These are phyloP conservation scores for Scutellaria galericulata DNA, from an alignment of 257 asterid genomes.

Conservation along the genomic window DNA sequence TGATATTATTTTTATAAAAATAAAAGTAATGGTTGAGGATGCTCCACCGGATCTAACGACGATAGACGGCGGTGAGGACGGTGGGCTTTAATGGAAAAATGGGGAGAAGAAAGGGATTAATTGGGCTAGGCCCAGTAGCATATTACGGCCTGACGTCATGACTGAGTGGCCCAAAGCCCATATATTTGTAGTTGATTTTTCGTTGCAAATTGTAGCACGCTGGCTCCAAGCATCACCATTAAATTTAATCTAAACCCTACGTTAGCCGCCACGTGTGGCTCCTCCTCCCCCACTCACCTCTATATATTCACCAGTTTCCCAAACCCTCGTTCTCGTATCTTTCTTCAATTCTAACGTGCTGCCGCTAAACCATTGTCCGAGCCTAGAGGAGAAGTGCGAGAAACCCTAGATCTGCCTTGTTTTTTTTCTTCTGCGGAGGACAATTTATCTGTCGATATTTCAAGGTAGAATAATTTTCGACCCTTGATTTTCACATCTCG, in stretches of 20 bases:
- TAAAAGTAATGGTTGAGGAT: too few relatives aligned
- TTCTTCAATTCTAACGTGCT: slow-evolving; percentile 9
- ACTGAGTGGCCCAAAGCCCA: slow-evolving; percentile 26
- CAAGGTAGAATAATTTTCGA: slow-evolving; percentile 43
- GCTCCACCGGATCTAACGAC: too few relatives aligned
- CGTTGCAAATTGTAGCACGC: slow-evolving; percentile 38
- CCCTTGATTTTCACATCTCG: not conserved
- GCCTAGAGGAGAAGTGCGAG: slow-evolving; percentile 17
- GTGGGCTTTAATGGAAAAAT: not conserved
- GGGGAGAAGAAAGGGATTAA: not conserved
- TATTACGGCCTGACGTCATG: not conserved
- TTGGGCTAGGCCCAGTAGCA: not conserved
- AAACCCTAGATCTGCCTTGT: slow-evolving; percentile 48
- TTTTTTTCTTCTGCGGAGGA: slow-evolving; percentile 14
- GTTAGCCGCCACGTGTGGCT: slow-evolving; percentile 50
- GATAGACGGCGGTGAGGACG: too few relatives aligned
- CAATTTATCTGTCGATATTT: slow-evolving; percentile 1
- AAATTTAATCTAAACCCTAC: slow-evolving; percentile 38
- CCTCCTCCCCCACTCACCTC: slow-evolving; percentile 24
- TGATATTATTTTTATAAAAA: too few relatives aligned
- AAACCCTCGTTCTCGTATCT: slow-evolving; percentile 50
- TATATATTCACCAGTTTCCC: slow-evolving; percentile 40
- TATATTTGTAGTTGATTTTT: not conserved
- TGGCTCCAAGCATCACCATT: slow-evolving; percentile 43
- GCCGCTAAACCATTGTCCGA: slow-evolving; percentile 36